A percentile compares a stretch with the other conserved stretches of the same genome.
Conservation (phyloP, 257 asterid genomes). For the Thymus mandschuricus region DNA sequence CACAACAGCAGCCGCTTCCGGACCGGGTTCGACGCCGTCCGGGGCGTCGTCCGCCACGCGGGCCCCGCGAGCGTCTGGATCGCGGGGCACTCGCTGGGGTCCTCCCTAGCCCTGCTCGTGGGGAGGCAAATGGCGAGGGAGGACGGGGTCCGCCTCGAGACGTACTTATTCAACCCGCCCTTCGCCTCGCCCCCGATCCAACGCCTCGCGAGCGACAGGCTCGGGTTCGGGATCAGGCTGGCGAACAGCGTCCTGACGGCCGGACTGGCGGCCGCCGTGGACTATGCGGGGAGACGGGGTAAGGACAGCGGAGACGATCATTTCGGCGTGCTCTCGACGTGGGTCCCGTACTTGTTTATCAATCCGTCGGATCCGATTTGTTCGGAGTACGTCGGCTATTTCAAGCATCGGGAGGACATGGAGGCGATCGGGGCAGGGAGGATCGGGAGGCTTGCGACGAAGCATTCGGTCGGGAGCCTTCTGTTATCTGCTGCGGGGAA, state of each 20-base stretch:
- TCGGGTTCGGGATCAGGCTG: conserved; percentile 56
- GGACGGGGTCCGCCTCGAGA: conserved; percentile 43
- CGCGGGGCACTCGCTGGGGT: conserved; percentile 78
- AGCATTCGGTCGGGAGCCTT: conserved; percentile 61
- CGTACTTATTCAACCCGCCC: conserved; percentile 79
- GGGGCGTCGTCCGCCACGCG: conserved; percentile 9
- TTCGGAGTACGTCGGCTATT: conserved; percentile 61
- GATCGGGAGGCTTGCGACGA: conserved; percentile 62
- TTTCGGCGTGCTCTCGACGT: conserved; percentile 46
- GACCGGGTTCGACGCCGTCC: conserved; percentile 38
- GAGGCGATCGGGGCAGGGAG: conserved; percentile 50
- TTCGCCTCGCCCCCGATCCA: conserved; percentile 66
- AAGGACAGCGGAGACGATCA: conserved; percentile 22
- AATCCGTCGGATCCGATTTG: conserved; percentile 68
- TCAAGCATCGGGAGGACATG: conserved; percentile 71
- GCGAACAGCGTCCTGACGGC: conserved; percentile 58
- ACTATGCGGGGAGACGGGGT: background rate
- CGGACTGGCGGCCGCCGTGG: conserved; percentile 57
- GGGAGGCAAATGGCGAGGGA: conserved; percentile 51
- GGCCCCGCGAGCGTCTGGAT: conserved; percentile 56
- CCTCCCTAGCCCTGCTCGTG: conserved; percentile 62
- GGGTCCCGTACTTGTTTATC: conserved; percentile 73
- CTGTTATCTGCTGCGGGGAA: conserved; percentile 44
- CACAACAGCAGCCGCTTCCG: conserved; percentile 52
- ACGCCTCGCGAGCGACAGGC: conserved; percentile 44